These are phyloP conservation scores for Botrytis medusae DNA, from an alignment of 2,329 filamentous ascomycete genomes.

Conservation along the genomic window DNA sequence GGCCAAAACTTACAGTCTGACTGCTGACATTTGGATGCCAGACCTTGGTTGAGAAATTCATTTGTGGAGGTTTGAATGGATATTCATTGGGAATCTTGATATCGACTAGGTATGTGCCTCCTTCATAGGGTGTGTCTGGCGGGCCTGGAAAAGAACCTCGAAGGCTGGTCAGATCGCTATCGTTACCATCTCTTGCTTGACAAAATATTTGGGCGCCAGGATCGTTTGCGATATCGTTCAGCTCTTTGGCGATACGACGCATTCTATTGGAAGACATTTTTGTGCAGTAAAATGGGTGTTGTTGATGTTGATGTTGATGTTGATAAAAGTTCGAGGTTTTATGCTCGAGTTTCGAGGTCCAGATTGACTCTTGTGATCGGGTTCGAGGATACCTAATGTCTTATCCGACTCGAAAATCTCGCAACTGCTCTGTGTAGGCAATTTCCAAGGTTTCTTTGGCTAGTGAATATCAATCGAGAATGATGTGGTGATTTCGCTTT, in stretches of 20 bases:
- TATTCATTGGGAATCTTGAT: slow-evolving; percentile 87
- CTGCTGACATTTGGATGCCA: slow-evolving; percentile 98
- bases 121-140: slow-evolving; percentile 90
- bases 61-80: slow-evolving; percentile 86
- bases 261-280: slow-evolving; percentile 39
- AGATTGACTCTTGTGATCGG: background rate
- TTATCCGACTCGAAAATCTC: background rate
- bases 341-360: background rate
- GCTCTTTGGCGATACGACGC: slow-evolving; percentile 70
- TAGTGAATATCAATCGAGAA: background rate
- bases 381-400: background rate
- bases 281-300: background rate
- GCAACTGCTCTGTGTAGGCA: slow-evolving; percentile 20
- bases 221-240: slow-evolving; percentile 73
- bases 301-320: background rate
- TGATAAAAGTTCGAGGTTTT: background rate
- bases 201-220: slow-evolving; percentile 74
- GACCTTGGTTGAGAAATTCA: slow-evolving; percentile 89
- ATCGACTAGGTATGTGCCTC: slow-evolving; percentile 77
- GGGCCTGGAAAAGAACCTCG: slow-evolving; percentile 82
- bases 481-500: background rate
- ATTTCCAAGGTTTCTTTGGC: background rate
- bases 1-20: slow-evolving; percentile 67
- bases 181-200: slow-evolving; percentile 56
- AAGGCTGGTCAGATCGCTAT: slow-evolving; percentile 73